phyloP scores from a whole-genome alignment of 176 grass and related monocot species.

The Aechmea fasciata region DNA sequence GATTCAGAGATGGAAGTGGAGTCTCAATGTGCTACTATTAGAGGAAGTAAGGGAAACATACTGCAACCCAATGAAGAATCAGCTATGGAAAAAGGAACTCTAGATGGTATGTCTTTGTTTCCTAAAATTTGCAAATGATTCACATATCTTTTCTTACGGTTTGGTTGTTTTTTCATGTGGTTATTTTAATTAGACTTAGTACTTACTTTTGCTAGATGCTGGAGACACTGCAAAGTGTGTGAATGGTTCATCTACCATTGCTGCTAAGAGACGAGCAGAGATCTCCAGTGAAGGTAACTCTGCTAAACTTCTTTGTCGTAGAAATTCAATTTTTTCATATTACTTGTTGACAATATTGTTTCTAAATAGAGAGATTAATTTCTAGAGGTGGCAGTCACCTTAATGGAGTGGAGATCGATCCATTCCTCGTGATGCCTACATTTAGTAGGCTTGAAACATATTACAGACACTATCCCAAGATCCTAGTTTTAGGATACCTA shows the following conservation, averaged over 20 bases:
- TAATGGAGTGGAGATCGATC: too few relatives aligned
- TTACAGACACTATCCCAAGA: background rate
- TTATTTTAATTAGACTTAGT: constrained; percentile 7
- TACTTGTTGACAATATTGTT: background rate
- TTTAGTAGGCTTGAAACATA: background rate
- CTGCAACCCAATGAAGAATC: constrained; percentile 22
- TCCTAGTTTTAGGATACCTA: background rate
- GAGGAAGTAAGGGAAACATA: constrained; percentile 13
- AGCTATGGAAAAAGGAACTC: constrained; percentile 24
- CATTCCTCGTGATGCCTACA: background rate
- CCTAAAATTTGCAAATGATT: background rate
- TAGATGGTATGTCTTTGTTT: constrained; percentile 25
- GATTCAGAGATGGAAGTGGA: constrained; percentile 27
- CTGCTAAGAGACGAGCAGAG: constrained; percentile 56
- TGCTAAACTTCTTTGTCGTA: background rate
- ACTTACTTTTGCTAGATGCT: constrained; percentile 28
- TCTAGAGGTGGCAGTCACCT: background rate
- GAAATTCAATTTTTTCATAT: background rate
- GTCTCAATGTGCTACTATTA: constrained; percentile 16
- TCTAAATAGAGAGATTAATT: background rate
- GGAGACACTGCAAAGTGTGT: constrained; percentile 13
- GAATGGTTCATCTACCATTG: constrained; percentile 26
- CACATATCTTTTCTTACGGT: constrained; percentile 19
- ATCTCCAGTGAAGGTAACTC: constrained; percentile 45
- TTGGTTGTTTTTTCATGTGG: background rate